Evolutionary conservation across 805 yeast species (phyloP).

Genomic region (Kregervanrija fluxuum): DNA sequence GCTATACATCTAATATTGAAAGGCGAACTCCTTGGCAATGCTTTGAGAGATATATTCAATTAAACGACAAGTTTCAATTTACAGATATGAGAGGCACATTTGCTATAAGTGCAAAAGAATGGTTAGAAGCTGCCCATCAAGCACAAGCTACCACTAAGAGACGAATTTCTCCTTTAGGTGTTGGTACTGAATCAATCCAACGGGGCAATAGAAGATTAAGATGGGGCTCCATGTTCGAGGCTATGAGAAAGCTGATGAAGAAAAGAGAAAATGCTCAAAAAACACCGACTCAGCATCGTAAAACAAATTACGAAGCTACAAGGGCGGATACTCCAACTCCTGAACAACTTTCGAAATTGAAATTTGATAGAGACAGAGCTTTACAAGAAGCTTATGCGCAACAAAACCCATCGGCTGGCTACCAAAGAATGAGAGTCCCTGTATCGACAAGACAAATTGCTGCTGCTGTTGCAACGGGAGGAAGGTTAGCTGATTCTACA

Average conservation of each 20-base stretch:
- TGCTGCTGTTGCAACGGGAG: conserved; percentile 3
- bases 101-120: conserved; percentile 76
- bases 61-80: conserved; percentile 81
- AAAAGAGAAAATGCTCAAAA: conserved; percentile 75
- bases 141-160: conserved; percentile 85
- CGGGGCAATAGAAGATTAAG: conserved; percentile 85
- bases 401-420: conserved; percentile 14
- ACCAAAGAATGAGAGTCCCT: conserved; percentile 18
- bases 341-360: conserved; percentile 73
- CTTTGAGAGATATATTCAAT: conserved; percentile 90
- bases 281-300: conserved; percentile 38
- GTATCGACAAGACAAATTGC: conserved; percentile 13
- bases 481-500: not conserved
- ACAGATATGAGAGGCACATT: conserved; percentile 82
- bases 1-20: conserved; percentile 82
- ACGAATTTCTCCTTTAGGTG: conserved; percentile 86
- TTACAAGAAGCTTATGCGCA: conserved; percentile 64
- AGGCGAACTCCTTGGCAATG: conserved; percentile 99
- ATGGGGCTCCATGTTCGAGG: conserved; percentile 98
- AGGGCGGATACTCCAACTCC: conserved; percentile 64
- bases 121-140: conserved; percentile 88
- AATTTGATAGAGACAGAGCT: conserved; percentile 79
- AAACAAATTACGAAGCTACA: conserved; percentile 21
- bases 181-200: conserved; percentile 87
- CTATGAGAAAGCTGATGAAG: conserved; percentile 81